Evolutionary conservation across 306 rosid species (phyloP).

Genomic region (Carpinus fangiana): DNA sequence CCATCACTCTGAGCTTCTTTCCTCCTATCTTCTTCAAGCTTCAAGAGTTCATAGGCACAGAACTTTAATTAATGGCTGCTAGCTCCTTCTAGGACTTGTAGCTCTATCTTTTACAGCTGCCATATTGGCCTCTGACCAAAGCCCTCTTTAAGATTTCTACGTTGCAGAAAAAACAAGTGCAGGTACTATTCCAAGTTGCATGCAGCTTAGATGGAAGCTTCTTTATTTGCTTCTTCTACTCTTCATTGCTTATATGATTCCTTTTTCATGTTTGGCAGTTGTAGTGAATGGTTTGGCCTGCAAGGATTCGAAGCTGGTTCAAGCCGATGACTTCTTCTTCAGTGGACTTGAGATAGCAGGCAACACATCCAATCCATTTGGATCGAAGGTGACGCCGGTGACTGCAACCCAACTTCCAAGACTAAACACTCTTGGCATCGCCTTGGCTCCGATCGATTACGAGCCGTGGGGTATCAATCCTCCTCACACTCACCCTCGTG

Average conservation of each 20-base stretch:
- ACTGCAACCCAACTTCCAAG: conserved; percentile 31
- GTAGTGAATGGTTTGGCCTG: conserved; percentile 26
- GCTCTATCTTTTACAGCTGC: neutral
- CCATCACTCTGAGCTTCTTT: too few relatives aligned
- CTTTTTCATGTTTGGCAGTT: conserved; percentile 4
- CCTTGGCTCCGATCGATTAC: conserved; percentile 29
- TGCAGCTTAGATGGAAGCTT: neutral
- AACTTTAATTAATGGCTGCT: neutral
- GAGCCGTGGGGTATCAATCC: conserved; percentile 33
- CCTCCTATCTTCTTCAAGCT: too few relatives aligned
- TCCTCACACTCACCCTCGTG: conserved; percentile 38
- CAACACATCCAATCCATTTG: conserved; percentile 33
- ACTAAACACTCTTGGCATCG: conserved; percentile 36
- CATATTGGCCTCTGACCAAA: conserved; percentile 21
- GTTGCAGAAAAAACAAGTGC: conserved; percentile 28
- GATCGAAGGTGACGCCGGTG: conserved; percentile 25
- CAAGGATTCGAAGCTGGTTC: conserved; percentile 29
- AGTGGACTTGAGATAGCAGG: conserved; percentile 29
- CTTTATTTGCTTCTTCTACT: too few relatives aligned
- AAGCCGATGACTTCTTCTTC: conserved; percentile 36
- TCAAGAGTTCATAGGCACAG: too few relatives aligned
- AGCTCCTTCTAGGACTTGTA: neutral
- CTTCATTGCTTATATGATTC: neutral
- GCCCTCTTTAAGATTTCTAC: conserved; percentile 46
- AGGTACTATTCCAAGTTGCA: neutral